Evolutionary conservation across 257 asterid genomes (phyloP), one percentile per base, ranked within the genome.

Genomic region (Rauvolfia tetraphylla): DNA sequence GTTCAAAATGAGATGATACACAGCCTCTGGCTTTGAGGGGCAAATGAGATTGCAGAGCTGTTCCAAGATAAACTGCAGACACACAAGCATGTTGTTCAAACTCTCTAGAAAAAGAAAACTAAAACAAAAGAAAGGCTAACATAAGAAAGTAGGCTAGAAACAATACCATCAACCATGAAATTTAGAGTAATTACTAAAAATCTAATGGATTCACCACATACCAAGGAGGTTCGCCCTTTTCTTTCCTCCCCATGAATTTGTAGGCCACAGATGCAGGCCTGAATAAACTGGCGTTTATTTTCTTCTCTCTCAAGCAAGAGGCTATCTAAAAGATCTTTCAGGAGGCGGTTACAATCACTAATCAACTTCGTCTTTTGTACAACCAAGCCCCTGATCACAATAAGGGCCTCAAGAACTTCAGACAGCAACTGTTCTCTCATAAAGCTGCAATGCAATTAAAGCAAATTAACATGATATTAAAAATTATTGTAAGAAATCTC

Each of bases 11-110:
- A 95, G 81, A 65, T 84, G 87, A 87, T 93, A 93, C 23, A 88
- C 88, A 42, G 96, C 94, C 83, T 91, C 99, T 62, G 96, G 97
- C 81, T 92, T 95, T 44, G 97, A 84, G 36, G 99, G 99, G 84
- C 91, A 89, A 76, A 95, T 93, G 89, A 95, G 89, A 87, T 93
- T 95, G 89, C 98, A 90, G 76, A 95, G 97, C 85, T 95, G 99
- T 86, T 95, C 99, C 97, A 95, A 87, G 83, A 95, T 95, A 85
- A 95, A 95, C 99, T 95, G 92, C 56, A 77, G 38, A 75, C 39
- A 71, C 34, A 59, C 10, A 67, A 22, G 15, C 48, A 41, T 38
- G 23, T 38, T 66, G 36, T 38, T 36, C 9, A 17, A 65, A 66
- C 18, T 38, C 49, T 20, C 39, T 44, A 36, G 39, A 59, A 7